A percentile compares a stretch with the other conserved stretches of the same genome.
These are phyloP conservation scores for Camellia lanceoleosa DNA, from an alignment of 148 eudicot genomes.

Conservation along the genomic window DNA sequence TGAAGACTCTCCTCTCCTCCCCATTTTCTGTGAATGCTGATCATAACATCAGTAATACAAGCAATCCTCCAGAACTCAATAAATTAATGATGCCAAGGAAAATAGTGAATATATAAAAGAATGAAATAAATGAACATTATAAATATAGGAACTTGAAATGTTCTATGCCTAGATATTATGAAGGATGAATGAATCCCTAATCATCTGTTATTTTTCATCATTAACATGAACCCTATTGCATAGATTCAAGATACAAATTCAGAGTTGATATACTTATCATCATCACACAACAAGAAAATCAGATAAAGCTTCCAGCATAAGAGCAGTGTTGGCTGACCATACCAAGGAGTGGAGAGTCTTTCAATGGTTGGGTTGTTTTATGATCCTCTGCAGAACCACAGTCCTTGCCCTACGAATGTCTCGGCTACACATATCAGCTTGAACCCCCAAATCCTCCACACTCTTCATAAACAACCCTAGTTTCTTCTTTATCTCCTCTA, in stretches of 20 bases:
- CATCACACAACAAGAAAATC: neutral
- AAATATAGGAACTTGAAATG: neutral
- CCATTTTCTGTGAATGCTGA: too few relatives aligned
- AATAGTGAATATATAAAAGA: neutral
- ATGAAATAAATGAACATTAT: constrained; percentile 1
- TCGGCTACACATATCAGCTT: constrained; percentile 84
- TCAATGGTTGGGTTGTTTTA: constrained; percentile 63
- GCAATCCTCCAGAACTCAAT: too few relatives aligned
- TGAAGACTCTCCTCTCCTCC: too few relatives aligned
- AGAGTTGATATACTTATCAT: neutral
- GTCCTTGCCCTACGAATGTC: constrained; percentile 93
- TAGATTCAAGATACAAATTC: neutral
- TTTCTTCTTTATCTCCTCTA: constrained; percentile 73
- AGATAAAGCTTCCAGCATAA: neutral
- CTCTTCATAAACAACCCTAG: constrained; percentile 69
- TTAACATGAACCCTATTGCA: constrained; percentile 6
- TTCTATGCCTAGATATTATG: neutral
- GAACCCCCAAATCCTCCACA: constrained; percentile 82
- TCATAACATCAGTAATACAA: too few relatives aligned
- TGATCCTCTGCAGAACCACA: constrained; percentile 90
- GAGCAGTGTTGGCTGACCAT: neutral
- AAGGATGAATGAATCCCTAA: neutral
- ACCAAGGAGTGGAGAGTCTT: neutral
- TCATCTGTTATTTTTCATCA: constrained; percentile 7
- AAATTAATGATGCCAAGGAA: too few relatives aligned